A percentile compares a stretch with the other conserved stretches of the same genome.
phyloP scores from a whole-genome alignment of 192 early-diverging fungal genomes.

The Umbelopsis isabellina region DNA sequence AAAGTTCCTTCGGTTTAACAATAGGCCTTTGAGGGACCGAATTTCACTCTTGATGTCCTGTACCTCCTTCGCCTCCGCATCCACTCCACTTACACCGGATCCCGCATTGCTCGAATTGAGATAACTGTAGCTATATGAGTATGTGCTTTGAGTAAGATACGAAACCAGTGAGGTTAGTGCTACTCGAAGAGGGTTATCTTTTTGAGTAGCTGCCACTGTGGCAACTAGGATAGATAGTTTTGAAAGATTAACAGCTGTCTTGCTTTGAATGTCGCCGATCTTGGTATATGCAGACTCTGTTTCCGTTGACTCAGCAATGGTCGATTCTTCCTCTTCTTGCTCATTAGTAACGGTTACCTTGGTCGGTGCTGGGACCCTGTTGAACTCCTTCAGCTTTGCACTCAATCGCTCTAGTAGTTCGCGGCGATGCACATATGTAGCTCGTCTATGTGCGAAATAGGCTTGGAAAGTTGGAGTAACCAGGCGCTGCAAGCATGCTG shows the following conservation, averaged over 20 bases:
- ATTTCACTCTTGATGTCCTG: slow-evolving; percentile 52
- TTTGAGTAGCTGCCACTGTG: slow-evolving; percentile 5
- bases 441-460: slow-evolving; percentile 11
- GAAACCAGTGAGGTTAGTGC: neutral
- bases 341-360: neutral
- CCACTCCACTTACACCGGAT: slow-evolving; percentile 5
- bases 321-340: slow-evolving; percentile 6
- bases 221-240: neutral
- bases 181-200: neutral
- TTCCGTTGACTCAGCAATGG: neutral
- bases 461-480: slow-evolving; percentile 13
- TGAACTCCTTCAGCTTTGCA: neutral
- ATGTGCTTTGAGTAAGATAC: slow-evolving; percentile 13
- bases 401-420: neutral
- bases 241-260: neutral
- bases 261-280: slow-evolving; percentile 10
- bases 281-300: slow-evolving; percentile 8
- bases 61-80: slow-evolving; percentile 25
- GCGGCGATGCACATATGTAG: neutral
- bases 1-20: slow-evolving; percentile 55
- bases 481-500: neutral
- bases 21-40: slow-evolving; percentile 47
- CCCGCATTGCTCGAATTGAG: slow-evolving; percentile 17
- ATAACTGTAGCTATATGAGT: slow-evolving; percentile 20
- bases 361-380: neutral